These are phyloP conservation scores for Crithidia brevicula DNA, from an alignment of 208 protist genomes.

Conservation along the genomic window DNA sequence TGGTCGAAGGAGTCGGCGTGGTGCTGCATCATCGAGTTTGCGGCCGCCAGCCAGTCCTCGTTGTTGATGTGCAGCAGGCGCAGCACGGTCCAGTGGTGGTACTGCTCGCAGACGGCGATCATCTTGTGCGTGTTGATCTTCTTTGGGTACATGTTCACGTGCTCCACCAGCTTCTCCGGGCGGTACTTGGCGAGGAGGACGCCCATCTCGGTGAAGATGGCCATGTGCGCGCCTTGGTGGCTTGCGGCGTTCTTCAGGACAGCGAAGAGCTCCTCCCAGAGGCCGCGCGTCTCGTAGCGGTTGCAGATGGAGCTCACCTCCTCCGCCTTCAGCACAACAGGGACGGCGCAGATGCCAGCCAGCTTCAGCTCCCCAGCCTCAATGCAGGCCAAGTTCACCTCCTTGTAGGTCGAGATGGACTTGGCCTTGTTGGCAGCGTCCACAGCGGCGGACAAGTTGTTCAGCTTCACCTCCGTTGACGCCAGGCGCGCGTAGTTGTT, in stretches of 20 bases:
- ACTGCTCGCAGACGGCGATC: slow-evolving; percentile 93
- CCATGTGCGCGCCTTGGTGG: slow-evolving; percentile 97
- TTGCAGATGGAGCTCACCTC: slow-evolving; percentile 95
- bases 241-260: slow-evolving; percentile 96
- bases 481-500: slow-evolving; percentile 97
- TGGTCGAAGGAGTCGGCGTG: slow-evolving; percentile 97
- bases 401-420: slow-evolving; percentile 96
- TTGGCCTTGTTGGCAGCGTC: slow-evolving; percentile 99
- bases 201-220: slow-evolving; percentile 99
- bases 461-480: slow-evolving; percentile 96
- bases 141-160: slow-evolving; percentile 97
- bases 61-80: slow-evolving; percentile 97
- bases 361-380: slow-evolving; percentile 98
- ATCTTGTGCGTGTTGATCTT: slow-evolving; percentile 98
- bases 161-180: slow-evolving; percentile 99
- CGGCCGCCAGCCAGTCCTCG: slow-evolving; percentile 99
- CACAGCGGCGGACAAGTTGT: slow-evolving; percentile 96
- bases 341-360: slow-evolving; percentile 97
- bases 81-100: slow-evolving; percentile 97
- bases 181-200: slow-evolving; percentile 99
- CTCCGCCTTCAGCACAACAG: slow-evolving; percentile 98
- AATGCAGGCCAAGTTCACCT: slow-evolving; percentile 97
- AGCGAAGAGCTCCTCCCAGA: slow-evolving; percentile 96
- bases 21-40: slow-evolving; percentile 98
- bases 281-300: slow-evolving; percentile 87